Percentiles rank a stretch among this genome's conserved stretches.
phyloP scores from a whole-genome alignment of 2,329 filamentous ascomycete genomes.

The Aspergillus sp. region DNA sequence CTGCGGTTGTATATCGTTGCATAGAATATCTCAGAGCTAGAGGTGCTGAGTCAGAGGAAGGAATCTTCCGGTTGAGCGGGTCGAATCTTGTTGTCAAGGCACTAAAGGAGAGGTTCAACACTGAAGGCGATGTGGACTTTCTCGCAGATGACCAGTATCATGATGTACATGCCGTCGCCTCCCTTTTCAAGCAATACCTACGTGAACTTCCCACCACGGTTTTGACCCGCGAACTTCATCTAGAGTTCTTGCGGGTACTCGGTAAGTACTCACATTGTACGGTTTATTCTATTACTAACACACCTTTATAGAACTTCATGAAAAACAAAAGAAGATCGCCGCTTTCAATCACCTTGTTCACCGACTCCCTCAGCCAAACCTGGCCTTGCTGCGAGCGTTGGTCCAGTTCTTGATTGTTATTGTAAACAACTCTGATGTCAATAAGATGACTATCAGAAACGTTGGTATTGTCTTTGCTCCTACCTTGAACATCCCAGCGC shows the following conservation, averaged over 20 bases:
- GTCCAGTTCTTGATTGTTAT: conserved; percentile 89
- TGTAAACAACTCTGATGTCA: conserved; percentile 82
- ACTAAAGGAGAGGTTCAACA: conserved; percentile 90
- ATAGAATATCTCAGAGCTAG: conserved; percentile 88
- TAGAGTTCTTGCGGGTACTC: conserved; percentile 82
- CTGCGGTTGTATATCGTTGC: conserved; percentile 91
- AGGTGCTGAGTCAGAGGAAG: conserved; percentile 81
- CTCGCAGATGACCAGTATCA: conserved; percentile 77
- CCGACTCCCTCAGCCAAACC: conserved; percentile 76
- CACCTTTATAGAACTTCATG: conserved; percentile 63
- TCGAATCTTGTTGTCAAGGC: conserved; percentile 92
- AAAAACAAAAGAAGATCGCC: conserved; percentile 73
- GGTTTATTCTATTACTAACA: conserved; percentile 9
- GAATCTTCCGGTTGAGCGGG: conserved; percentile 95
- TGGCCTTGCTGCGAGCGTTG: conserved; percentile 78
- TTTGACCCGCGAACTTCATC: conserved; percentile 83
- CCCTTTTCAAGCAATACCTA: conserved; percentile 88
- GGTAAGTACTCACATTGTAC: conserved; percentile 43
- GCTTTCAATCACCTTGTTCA: conserved; percentile 78
- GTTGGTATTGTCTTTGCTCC: conserved; percentile 98
- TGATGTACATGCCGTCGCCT: conserved; percentile 94
- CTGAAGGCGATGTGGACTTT: conserved; percentile 86
- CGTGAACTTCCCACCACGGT: conserved; percentile 90
- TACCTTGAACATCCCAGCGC: conserved; percentile 92
- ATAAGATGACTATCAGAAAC: conserved; percentile 98